Percentiles rank a stretch among this genome's conserved stretches.
Evolutionary conservation across 108 stramenopile species (phyloP).

Genomic region (Discostella pseudostelligera): DNA sequence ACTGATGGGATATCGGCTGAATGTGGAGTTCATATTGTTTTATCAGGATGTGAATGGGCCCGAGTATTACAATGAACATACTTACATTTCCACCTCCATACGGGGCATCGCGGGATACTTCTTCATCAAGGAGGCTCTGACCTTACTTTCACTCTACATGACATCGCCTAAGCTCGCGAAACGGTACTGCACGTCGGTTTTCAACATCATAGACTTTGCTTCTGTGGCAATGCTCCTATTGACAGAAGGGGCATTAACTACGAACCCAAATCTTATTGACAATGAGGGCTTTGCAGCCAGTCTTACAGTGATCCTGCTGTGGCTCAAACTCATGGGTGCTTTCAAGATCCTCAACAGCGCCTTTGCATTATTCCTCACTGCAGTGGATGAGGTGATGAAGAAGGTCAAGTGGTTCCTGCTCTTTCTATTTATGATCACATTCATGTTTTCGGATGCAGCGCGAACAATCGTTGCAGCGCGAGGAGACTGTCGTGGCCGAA

Average conservation of each 20-base stretch:
- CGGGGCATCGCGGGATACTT: slow-evolving; percentile 35
- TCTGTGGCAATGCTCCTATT: slow-evolving; percentile 28
- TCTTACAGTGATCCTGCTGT: slow-evolving; percentile 37
- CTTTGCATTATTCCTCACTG: slow-evolving; percentile 39
- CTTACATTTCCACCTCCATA: slow-evolving; percentile 26
- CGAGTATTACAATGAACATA: slow-evolving; percentile 14
- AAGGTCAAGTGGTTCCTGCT: slow-evolving; percentile 44
- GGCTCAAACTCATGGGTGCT: slow-evolving; percentile 39
- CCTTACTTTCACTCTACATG: slow-evolving; percentile 42
- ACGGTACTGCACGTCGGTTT: slow-evolving; percentile 34
- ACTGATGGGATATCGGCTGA: slow-evolving; percentile 38
- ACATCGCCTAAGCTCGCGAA: slow-evolving; percentile 35
- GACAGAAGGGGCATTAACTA: slow-evolving; percentile 6
- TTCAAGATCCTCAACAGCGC: slow-evolving; percentile 44
- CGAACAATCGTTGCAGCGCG: slow-evolving; percentile 27
- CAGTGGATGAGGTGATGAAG: slow-evolving; percentile 39
- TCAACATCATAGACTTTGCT: slow-evolving; percentile 42
- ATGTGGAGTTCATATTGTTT: slow-evolving; percentile 37
- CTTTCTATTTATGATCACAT: slow-evolving; percentile 24
- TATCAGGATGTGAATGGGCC: slow-evolving; percentile 31
- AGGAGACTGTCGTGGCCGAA: slow-evolving; percentile 27
- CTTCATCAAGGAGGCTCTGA: slow-evolving; percentile 37
- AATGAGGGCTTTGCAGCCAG: slow-evolving; percentile 33
- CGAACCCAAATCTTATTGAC: slow-evolving; percentile 5
- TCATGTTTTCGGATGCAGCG: slow-evolving; percentile 46